Evolutionary conservation across 148 eudicot genomes (phyloP), one percentile per base, ranked within the genome.

Genomic region (Beta vulgaris): DNA sequence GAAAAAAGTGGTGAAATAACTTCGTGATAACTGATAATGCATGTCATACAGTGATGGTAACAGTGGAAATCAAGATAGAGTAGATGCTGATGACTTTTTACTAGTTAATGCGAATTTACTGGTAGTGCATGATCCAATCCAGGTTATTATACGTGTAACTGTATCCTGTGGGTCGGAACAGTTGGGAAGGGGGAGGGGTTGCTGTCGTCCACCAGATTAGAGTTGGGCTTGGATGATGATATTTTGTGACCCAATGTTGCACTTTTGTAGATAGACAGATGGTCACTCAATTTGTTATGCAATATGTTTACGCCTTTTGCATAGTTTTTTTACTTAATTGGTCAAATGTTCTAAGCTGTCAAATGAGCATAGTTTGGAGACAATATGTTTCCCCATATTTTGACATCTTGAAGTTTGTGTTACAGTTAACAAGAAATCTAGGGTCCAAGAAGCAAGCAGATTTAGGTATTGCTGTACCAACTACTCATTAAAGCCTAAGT

Each of bases 401-500:
- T 74, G 76, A 75, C 48, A n/a, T 3, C 19, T 12, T 80, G 0
- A 31, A 64, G 23, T 60, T 70, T 71, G 13, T 72, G 42, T 58
- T 21, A 26, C 76, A 71, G 75, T 14, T 43, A 73, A 77, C 67
- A 80, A 79, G 61, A 49, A 89, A 79, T 85, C 86, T 77, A 34
- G 84, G 76, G 19, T 80, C 77, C 55, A 76, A 77, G 74, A 84
- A 85, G 68, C 83, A 83, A 62, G 75, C n/a, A n/a, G n/a, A n/a
- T n/a, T n/a, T n/a, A 4, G 59, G 80, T 44, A 67, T 55, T 69
- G 70, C 60, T 73, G 46, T 57, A 54, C 73, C 88, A 78, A 70
- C 66, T 66, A 68, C 79, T 76, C 76, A 78, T 72, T 65, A 72
- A 48, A 69, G 69, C 68, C 18, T 69, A 42, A 73, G 57, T 64